Evolutionary conservation across 2,329 filamentous ascomycete genomes (phyloP), one percentile per base, ranked within the genome.

Genomic region (Colletotrichum theobromicola): DNA sequence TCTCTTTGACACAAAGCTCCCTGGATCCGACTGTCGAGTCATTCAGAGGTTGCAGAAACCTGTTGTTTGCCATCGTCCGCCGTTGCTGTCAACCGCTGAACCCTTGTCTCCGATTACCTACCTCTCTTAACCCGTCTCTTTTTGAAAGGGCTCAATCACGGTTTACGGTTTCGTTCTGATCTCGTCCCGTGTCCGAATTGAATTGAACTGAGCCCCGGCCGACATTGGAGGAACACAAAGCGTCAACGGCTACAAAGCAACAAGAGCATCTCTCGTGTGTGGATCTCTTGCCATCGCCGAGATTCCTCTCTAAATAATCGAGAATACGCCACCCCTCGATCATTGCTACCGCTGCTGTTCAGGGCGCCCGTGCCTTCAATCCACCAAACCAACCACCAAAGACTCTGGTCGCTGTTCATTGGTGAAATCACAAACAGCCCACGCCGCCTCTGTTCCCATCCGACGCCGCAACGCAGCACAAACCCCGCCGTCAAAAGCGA

Each of bases 41-140:
- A 73, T 73, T 73, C 66, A 64, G 57, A 18, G 64, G 57, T 64
- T 70, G 66, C 66, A 72, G 34, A 67, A 70, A 34, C 32, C 42
- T 26, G 24, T 28, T 46, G 35, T 18, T 30, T 46, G 34, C 57
- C 18, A 26, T n/a, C 13, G 16, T 28, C 32, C n/a, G 58, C 58
- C n/a, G n/a, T 28, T 26, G 30, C 24, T 55, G n/a, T 30, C 10
- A 46, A 34, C 21, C 42, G 63, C 32, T 26, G 65, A 67, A 42
- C 30, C 28, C 60, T 58, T 50, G 9, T 15, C 30, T 46, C 24
- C 53, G 53, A 28, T 18, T 8, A 35, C 18, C 50, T 67, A n/a
- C n/a, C 32, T 30, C 55, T 9, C 53, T 18, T 12, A 37, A 61
- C 15, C 21, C 37, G 30, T 62, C 58, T 28, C 37, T 53, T 35